A percentile compares a stretch with the other conserved stretches of the same genome.
These are phyloP conservation scores for Dactylonectria macrodidyma DNA, from an alignment of 2,329 filamentous ascomycete genomes.

Conservation along the genomic window DNA sequence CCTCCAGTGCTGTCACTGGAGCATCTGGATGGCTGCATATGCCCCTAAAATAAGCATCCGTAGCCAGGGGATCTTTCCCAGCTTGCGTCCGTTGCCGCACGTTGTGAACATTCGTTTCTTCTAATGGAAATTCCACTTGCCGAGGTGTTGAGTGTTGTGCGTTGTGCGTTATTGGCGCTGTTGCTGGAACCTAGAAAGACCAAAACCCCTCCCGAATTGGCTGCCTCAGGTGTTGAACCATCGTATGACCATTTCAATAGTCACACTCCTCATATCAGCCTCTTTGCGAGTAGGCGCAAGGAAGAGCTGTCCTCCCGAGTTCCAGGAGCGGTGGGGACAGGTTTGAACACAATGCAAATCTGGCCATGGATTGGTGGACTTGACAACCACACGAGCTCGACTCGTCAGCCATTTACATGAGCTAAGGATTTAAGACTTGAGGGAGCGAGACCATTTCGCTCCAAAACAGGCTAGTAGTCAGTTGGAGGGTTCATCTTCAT, in stretches of 20 bases:
- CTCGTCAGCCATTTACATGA: constrained; percentile 25
- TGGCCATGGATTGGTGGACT: constrained; percentile 20
- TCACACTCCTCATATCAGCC: constrained; percentile 18
- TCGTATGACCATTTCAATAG: constrained; percentile 23
- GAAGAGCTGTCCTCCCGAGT: constrained; percentile 15
- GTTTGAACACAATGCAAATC: constrained; percentile 1
- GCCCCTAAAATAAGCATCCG: constrained; percentile 48
- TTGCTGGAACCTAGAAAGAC: background rate
- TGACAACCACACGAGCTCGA: constrained; percentile 12
- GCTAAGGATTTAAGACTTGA: constrained; percentile 6
- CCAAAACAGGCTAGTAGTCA: constrained; percentile 9
- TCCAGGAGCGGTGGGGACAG: constrained; percentile 11
- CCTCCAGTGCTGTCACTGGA: constrained; percentile 35
- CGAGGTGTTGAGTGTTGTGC: constrained; percentile 14
- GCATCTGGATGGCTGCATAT: constrained; percentile 38
- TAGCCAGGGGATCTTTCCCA: constrained; percentile 37
- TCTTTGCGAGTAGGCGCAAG: constrained; percentile 8
- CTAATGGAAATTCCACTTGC: constrained; percentile 38
- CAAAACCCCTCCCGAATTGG: background rate
- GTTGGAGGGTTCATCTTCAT: background rate
- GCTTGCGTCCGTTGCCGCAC: constrained; percentile 31
- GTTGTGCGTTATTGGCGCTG: constrained; percentile 23
- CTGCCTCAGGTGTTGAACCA: background rate
- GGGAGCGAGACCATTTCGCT: constrained; percentile 15
- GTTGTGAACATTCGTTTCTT: constrained; percentile 43